Evolutionary conservation across 345 rosid species (phyloP), one percentile per base, ranked within the genome.

Genomic region (Citrus glauca): DNA sequence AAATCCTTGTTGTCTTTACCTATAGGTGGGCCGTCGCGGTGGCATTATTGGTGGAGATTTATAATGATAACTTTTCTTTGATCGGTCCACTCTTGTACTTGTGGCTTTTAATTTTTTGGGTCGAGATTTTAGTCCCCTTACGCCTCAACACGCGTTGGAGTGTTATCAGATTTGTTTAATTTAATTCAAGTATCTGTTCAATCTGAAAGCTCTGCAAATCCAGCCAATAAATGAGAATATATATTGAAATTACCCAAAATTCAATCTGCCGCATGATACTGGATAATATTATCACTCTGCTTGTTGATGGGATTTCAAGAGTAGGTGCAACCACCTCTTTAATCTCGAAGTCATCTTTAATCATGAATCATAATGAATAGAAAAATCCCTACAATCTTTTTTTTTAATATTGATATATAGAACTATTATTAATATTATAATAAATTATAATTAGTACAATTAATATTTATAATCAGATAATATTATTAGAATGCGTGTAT

Each of bases 21-120:
- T 28, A 17, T 55, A 17, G 24, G 74, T 48, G 77, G 74, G 73
- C 59, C 56, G n/a, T 9, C 30, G 68, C 60, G 79, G 11, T 68
- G 66, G 86, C 76, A 79, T 80, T 70, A 77, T 82, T 85, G 86
- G 80, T 37, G 64, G 76, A 28, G 67, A 53, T 42, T 70, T 32
- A 30, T 24, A 33, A 48, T 75, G 63, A 9, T 24, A 9, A 0
- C 25, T 33, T 35, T 22, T 40, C 53, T 50, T 25, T 66, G 73
- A 63, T 73, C 66, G 80, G 73, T 79, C 85, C 91, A 77, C 65
- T 22, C 65, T 19, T 77, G 80, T 79, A 45, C 42, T 74, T 78
- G 64, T 61, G 32, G 66, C 82, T 71, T 2, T 33, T 6, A 38
- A 2, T 2, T 64, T 3, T 64, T 9, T 63, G 8, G 22, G 7